These are phyloP conservation scores for Moricandia arvensis DNA, from an alignment of 345 rosid species.

Conservation along the genomic window DNA sequence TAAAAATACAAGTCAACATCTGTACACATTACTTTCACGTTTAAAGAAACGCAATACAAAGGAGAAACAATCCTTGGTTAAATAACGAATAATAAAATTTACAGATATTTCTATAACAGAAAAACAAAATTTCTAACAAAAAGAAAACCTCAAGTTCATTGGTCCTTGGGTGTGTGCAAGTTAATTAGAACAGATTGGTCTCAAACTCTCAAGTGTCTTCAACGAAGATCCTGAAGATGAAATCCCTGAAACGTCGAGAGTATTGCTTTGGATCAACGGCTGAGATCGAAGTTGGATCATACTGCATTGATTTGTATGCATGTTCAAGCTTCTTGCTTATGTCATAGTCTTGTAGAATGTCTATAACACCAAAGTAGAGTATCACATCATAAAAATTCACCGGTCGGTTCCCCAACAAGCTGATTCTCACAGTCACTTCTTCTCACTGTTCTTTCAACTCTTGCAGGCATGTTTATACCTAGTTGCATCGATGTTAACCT, in stretches of 20 bases:
- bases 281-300: slow-evolving; percentile 92
- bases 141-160: slow-evolving; percentile 30
- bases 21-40: slow-evolving; percentile 33
- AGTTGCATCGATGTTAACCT: slow-evolving; percentile 68
- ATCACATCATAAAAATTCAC: slow-evolving; percentile 71
- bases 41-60: slow-evolving; percentile 20
- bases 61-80: slow-evolving; percentile 19
- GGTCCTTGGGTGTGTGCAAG: slow-evolving; percentile 26
- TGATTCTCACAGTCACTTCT: slow-evolving; percentile 61
- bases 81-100: slow-evolving; percentile 16
- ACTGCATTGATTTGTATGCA: slow-evolving; percentile 94
- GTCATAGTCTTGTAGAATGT: slow-evolving; percentile 95
- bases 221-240: slow-evolving; percentile 72
- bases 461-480: slow-evolving; percentile 76
- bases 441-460: slow-evolving; percentile 79
- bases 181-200: slow-evolving; percentile 5
- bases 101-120: slow-evolving; percentile 27
- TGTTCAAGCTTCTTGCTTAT: slow-evolving; percentile 99
- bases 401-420: slow-evolving; percentile 87
- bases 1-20: slow-evolving; percentile 29
- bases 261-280: slow-evolving; percentile 98
- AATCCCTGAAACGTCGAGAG: slow-evolving; percentile 87
- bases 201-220: slow-evolving; percentile 55
- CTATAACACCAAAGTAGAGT: slow-evolving; percentile 83
- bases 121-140: slow-evolving; percentile 24